Conservation (phyloP, 176 grass and related monocot genomes). For the Thalia dealbata region DNA sequence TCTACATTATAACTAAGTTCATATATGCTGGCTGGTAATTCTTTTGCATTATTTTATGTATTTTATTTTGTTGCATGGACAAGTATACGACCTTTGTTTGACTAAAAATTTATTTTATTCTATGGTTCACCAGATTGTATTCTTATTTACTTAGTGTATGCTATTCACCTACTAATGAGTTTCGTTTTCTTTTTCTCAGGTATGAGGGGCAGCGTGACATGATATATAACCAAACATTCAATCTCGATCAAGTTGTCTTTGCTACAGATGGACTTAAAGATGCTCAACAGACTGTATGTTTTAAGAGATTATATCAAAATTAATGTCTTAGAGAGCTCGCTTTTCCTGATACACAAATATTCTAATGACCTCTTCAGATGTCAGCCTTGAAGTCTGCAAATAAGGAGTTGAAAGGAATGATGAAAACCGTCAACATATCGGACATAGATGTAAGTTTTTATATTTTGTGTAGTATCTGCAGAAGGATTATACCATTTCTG, state of each 20-base stretch:
- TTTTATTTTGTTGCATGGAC: background rate
- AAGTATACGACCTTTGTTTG: background rate
- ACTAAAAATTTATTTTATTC: background rate
- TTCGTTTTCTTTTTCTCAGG: slow-evolving; percentile 31
- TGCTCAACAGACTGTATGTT: slow-evolving; percentile 75
- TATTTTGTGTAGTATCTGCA: background rate
- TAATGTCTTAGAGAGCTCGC: background rate
- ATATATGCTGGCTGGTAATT: background rate
- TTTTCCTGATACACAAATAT: slow-evolving; percentile 7
- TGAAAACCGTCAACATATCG: slow-evolving; percentile 87
- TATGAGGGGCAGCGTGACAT: slow-evolving; percentile 94
- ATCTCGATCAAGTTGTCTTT: slow-evolving; percentile 88
- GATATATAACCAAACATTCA: slow-evolving; percentile 88
- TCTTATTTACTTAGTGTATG: background rate
- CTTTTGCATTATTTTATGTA: background rate
- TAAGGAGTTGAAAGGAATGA: slow-evolving; percentile 92
- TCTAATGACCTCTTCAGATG: slow-evolving; percentile 37
- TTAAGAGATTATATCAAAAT: background rate
- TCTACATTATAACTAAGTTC: background rate
- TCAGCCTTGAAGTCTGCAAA: slow-evolving; percentile 81
- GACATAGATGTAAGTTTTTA: slow-evolving; percentile 72
- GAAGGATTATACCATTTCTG: background rate
- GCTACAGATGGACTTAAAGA: slow-evolving; percentile 87
- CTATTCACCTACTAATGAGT: background rate
- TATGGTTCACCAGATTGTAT: background rate